Evolutionary conservation across 345 rosid genomes (phyloP).

Genomic region (Salix exigua): DNA sequence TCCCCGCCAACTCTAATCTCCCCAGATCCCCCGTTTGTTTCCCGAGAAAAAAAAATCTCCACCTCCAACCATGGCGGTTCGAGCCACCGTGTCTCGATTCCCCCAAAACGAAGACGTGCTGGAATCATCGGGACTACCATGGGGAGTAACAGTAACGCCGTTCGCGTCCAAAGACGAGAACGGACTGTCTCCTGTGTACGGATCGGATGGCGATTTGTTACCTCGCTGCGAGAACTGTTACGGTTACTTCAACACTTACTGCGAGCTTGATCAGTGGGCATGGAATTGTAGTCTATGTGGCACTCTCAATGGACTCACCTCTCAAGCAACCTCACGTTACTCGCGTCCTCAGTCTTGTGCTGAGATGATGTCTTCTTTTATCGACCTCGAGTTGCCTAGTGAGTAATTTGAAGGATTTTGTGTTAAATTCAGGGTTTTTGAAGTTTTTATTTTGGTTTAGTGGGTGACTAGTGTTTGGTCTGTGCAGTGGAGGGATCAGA

Average conservation of each 20-base stretch:
- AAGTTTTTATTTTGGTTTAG: neutral
- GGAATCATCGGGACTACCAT: slow-evolving; percentile 79
- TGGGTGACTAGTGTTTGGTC: neutral
- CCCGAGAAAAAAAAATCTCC: neutral
- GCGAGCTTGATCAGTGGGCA: slow-evolving; percentile 96
- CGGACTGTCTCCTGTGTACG: slow-evolving; percentile 68
- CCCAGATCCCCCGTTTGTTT: slow-evolving; percentile 12
- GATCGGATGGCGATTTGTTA: slow-evolving; percentile 71
- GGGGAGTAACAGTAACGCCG: slow-evolving; percentile 91
- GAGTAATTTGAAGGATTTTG: slow-evolving; percentile 10
- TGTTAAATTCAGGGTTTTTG: neutral
- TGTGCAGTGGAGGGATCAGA: slow-evolving; percentile 69
- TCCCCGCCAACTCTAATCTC: neutral
- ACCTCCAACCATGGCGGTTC: slow-evolving; percentile 58
- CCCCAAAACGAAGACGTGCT: slow-evolving; percentile 74
- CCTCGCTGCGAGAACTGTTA: slow-evolving; percentile 95
- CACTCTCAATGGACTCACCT: slow-evolving; percentile 75
- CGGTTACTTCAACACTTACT: slow-evolving; percentile 88
- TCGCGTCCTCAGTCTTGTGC: slow-evolving; percentile 71
- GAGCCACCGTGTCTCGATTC: slow-evolving; percentile 77
- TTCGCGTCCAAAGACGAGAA: slow-evolving; percentile 82
- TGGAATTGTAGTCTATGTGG: slow-evolving; percentile 93
- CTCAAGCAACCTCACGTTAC: slow-evolving; percentile 72
- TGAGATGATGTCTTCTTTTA: slow-evolving; percentile 87
- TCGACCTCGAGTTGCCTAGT: slow-evolving; percentile 87